Evolutionary conservation across 2,329 filamentous ascomycete genomes (phyloP), one percentile per base, ranked within the genome.

Genomic region (Diaporthe ampelina): DNA sequence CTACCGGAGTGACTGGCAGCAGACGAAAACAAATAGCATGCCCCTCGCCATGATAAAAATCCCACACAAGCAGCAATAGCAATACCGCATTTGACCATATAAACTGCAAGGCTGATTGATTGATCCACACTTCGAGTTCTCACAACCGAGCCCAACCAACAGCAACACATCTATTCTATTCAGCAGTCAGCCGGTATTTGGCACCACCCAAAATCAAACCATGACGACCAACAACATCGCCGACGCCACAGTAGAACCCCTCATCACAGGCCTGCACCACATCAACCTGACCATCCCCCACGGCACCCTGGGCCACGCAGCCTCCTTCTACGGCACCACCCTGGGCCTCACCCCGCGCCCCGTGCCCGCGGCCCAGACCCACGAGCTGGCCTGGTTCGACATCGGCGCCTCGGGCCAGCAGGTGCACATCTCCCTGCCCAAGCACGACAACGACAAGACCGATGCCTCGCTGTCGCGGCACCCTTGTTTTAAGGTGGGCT

Each of bases 341-440:
- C 84, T 92, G 0, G 90, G 89, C 17, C 84, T 93, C 7, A 86
- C 81, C 6, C 81, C 86, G 2, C 83, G 86, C 5, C 79, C 87
- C 0, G 90, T 92, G 0, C 91, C 91, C 0, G 81, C 81, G 3
- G 79, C 86, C 1, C 89, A 91, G 77, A 84, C 82, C 69, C 86
- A 84, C 19, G 85, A 82, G 1, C 82, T 92, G 1, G 85, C 87
- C 11, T 92, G 91, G 90, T 91, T 92, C 82, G 88, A 92, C 78
- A 88, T 92, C 72, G 88, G 85, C 19, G 84, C 84, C 3, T 81
- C 81, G 9, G 85, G 86, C 1, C 89, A 91, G 78, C 89, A 91
- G 81, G 83, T 92, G 19, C 89, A 91, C 78, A 81, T 91, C 67
- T 87, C 87, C 0, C 83, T 85, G 72, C 88, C 87, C 0, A 78